Evolutionary conservation across 169 alveolate species (phyloP), one percentile per base, ranked within the genome.

Genomic region (Plasmodium chabaudi): DNA sequence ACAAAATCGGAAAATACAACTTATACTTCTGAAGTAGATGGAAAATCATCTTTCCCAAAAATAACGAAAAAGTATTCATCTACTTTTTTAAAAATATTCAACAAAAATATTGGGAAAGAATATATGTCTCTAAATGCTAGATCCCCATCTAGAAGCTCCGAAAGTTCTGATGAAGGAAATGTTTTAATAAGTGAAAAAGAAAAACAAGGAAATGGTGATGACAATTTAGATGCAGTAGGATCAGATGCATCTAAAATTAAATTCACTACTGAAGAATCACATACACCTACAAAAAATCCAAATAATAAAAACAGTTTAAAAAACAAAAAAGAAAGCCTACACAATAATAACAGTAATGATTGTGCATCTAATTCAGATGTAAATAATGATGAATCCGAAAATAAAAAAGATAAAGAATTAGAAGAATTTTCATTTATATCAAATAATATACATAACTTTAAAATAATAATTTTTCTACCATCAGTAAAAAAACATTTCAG

Each of bases 401-500:
- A 1, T 27, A 27, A 27, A 27, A 27, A 27, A 27, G 39, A 27
- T 27, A 61, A 61, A 60, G 25, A 60, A 17, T 23, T 10, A 42
- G 23, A 10, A 53, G 27, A 72, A 9, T 57, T 57, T 59, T 86
- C 86, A 51, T 63, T 68, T 53, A 86, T 53, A 0, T 68, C 60
- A 46, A 49, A 42, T 15, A 86, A 86, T 57, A 25, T 57, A 1
- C 67, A 51, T 9, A 86, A 86, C n/a, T 86, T 86, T 17, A 59
- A 72, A 46, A 69, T 86, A 5, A 86, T 86, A 1, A 47, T 86
- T 51, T 86, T 86, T 39, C 44, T 86, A 5, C 91, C 91, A 2
- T 86, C 91, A 1, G 55, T 70, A 19, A 70, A 86, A 44, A 86
- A 57, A 10, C 91, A 86, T 59, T 70, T 69, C 25, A 86, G 71